A percentile compares a stretch with the other conserved stretches of the same genome.
Evolutionary conservation across 225 moss, liverwort and hornwort genomes (phyloP).

Genomic region (Bryum argenteum): DNA sequence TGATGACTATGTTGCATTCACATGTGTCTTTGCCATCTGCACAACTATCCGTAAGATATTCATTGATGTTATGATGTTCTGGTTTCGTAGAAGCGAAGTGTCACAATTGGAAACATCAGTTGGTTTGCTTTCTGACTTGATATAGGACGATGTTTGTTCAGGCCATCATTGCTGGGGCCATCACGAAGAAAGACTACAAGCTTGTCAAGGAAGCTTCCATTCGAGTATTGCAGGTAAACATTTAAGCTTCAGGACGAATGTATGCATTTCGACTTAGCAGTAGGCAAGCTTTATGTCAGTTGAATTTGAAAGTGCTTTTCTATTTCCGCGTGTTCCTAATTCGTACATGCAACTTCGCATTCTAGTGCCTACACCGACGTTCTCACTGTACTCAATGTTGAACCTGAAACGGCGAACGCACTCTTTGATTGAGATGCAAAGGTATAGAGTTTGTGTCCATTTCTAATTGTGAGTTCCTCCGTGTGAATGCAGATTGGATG

Average conservation of each 20-base stretch:
- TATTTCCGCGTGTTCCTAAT: neutral
- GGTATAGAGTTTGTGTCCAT: neutral
- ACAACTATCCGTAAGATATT: constrained; percentile 1
- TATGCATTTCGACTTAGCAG: neutral
- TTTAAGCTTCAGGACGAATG: constrained; percentile 2
- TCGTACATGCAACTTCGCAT: neutral
- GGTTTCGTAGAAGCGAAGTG: neutral
- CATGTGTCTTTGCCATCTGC: constrained; percentile 5
- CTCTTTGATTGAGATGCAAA: constrained; percentile 17
- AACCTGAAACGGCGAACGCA: neutral
- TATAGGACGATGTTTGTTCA: constrained; percentile 17
- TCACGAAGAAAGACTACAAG: constrained; percentile 44
- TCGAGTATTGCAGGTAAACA: constrained; percentile 48
- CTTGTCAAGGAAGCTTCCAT: constrained; percentile 50
- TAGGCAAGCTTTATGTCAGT: constrained; percentile 2
- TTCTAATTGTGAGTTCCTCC: constrained; percentile 6
- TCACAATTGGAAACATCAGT: neutral
- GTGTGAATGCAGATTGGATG: constrained; percentile 47
- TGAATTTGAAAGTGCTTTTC: neutral
- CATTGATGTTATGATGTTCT: neutral
- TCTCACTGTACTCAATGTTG: neutral
- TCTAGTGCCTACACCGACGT: neutral
- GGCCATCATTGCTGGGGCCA: constrained; percentile 50
- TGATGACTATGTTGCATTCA: neutral
- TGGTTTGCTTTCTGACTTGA: constrained; percentile 8